Base-by-base conservation (phyloP, 306 rosid species). In the Trifolium dubium region DNA sequence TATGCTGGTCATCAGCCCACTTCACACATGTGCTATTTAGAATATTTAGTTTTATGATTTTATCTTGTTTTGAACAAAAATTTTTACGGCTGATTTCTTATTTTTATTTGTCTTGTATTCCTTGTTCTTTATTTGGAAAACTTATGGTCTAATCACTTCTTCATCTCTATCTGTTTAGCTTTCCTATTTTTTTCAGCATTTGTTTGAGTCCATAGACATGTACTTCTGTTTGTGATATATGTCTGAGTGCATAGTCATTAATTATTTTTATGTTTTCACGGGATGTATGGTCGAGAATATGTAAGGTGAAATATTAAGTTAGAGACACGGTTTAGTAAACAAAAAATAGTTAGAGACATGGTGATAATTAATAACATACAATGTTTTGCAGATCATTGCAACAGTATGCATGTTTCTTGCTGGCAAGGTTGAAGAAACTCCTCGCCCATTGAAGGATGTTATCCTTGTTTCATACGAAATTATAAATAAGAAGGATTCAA, bases 351-450 rank as follows among this genome's bases (percentile, higher is more conserved):
- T 75, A 23, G 54, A 32, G 15, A n/a, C 6, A 5, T 72, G 32
- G 76, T 81, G 39, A 39, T 66, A 15, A 70, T 79, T 46, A 19
- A 79, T 75, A 67, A 63, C 58, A 74, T 69, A 31, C 74, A 44
- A 55, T 84, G 85, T 80, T 80, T 78, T 73, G 83, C 96, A 95
- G 99, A 95, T 89, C 66, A 86, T 95, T 69, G 98, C 99, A 68
- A 95, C 99, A 17, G 93, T 86, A 64, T 95, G 99, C 82, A 95
- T 95, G 99, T 95, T 95, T 86, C 97, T 95, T 71, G 98, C 99
- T 64, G 99, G 99, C 77, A 95, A 92, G 85, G 99, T 95, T 76
- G 99, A 95, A 85, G 99, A 95, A 87, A 90, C 96, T 69, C 99
- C 99, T 18, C 98, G 99, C 63, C 99, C 98, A 5, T 78, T 95